Conservation (phyloP, 495 filamentous ascomycete genomes). For the Trichocladium antarcticum region DNA sequence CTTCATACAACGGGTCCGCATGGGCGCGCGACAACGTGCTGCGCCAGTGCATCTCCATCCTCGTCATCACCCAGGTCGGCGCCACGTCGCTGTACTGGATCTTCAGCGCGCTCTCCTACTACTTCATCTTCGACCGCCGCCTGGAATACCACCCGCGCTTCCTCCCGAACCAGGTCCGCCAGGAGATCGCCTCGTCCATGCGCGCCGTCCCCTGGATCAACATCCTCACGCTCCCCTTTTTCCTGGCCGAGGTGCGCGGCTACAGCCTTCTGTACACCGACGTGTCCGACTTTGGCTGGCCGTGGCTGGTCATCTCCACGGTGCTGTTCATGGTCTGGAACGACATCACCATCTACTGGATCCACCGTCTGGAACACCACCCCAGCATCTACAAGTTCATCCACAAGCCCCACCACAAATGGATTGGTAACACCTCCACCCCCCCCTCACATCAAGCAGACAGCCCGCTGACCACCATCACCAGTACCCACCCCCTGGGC, state of each 20-base stretch:
- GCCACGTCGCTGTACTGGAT: conserved; percentile 13
- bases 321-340: conserved; percentile 20
- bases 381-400: conserved; percentile 18
- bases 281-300: conserved; percentile 13
- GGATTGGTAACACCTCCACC: conserved; percentile 11
- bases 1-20: conserved; percentile 1
- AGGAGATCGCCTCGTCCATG: conserved; percentile 16
- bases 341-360: conserved; percentile 18
- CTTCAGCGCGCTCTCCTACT: conserved; percentile 18
- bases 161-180: conserved; percentile 18
- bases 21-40: conserved; percentile 17
- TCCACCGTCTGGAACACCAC: conserved; percentile 19
- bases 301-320: conserved; percentile 11
- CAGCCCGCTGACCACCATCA: not conserved
- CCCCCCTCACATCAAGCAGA: not conserved
- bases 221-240: conserved; percentile 15
- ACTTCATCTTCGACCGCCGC: conserved; percentile 17
- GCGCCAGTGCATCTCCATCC: conserved; percentile 14
- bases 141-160: conserved; percentile 18
- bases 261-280: conserved; percentile 13
- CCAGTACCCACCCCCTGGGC: conserved; percentile 17
- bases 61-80: conserved; percentile 16
- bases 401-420: conserved; percentile 20
- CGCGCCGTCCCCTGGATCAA: conserved; percentile 16
- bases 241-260: conserved; percentile 19